A percentile compares a stretch with the other conserved stretches of the same genome.
Evolutionary conservation across 306 rosid genomes (phyloP).

Genomic region (Phaseolus lunatus): DNA sequence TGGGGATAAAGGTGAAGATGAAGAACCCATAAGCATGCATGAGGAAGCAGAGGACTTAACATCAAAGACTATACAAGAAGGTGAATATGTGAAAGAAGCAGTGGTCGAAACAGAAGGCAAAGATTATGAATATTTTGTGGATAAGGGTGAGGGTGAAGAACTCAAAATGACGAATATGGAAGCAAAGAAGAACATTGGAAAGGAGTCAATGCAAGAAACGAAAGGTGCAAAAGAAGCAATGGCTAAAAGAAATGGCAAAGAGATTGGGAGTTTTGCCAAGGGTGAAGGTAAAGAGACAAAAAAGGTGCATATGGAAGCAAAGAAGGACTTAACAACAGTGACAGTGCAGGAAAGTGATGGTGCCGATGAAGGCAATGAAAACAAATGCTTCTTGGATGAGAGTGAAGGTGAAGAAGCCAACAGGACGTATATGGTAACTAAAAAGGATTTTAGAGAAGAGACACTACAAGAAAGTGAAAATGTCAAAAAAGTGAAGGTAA

Average conservation of each 20-base stretch:
- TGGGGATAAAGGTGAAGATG: neutral
- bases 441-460: neutral
- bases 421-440: neutral
- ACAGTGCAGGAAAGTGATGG: slow-evolving; percentile 8
- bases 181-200: neutral
- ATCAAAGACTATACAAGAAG: neutral
- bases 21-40: neutral
- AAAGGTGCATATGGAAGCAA: neutral
- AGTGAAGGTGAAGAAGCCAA: neutral
- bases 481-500: neutral
- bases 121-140: neutral
- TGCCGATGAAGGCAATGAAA: neutral
- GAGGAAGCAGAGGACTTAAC: neutral
- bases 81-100: neutral
- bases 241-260: neutral
- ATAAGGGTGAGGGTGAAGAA: neutral
- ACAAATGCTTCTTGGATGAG: neutral
- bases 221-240: neutral
- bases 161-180: neutral
- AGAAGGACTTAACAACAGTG: slow-evolving; percentile 5
- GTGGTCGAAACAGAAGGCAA: neutral
- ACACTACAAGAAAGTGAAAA: neutral
- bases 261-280: neutral
- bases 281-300: neutral
- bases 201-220: neutral